Base-by-base conservation (phyloP, 2,329 filamentous ascomycete species). In the Fusarium stilboides region DNA sequence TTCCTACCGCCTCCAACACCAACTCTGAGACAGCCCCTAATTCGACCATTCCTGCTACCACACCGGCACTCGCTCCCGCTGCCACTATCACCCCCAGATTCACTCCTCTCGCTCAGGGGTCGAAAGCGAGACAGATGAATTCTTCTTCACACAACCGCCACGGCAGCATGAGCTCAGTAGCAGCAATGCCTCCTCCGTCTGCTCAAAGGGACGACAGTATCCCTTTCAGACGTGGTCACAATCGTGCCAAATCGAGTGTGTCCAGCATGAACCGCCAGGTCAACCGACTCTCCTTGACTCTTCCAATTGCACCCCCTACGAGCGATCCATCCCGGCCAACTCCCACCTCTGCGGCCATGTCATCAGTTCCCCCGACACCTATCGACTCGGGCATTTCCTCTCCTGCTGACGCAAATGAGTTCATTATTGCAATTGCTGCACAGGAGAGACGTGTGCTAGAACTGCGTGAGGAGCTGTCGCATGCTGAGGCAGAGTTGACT, bases 361-460 rank as follows among this genome's bases (percentile, higher is more conserved):
- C 75, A 69, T 85, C 85, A 0, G 79, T 84, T 26, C 86, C 87
- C 4, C 81, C 83, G 13, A 88, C 87, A 2, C 86, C 87, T 3
- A 73, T 87, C 46, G 80, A 80, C 4, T 80, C 83, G 1, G 77
- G 73, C 9, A 57, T 83, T 28, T 74, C 78, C 40, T 83, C 83
- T 2, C 86, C 86, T 2, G 80, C 82, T 37, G 88, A 91, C 65
- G 83, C 88, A 52, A 87, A 86, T 74, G 85, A 90, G 51, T 92
- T 98, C 74, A 90, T 99, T 70, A 94, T 94, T 65, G 92, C 94
- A 59, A 92, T 99, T 74, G 96, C 96, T 44, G 91, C 93, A 15
- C 94, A 98, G 81, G 96, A 99, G 82, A 88, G 96, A 59, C 90
- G 89, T 70, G 95, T 99, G 3, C 82, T 99, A 59, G 96, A 98